These are phyloP conservation scores for Eudorina sp. DNA, from an alignment of 139 green algal species.

Conservation along the genomic window DNA sequence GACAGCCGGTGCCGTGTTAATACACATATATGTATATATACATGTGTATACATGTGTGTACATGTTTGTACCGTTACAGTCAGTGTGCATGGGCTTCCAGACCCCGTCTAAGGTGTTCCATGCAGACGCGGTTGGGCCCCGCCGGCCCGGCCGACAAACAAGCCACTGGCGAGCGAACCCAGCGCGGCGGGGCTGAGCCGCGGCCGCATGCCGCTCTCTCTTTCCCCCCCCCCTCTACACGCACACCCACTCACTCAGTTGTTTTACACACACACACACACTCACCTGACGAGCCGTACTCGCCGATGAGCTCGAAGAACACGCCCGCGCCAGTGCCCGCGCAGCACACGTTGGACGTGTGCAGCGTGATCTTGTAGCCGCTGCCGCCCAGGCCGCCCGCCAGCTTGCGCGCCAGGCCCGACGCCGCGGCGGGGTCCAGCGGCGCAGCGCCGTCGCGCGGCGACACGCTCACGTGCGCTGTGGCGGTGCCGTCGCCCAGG, in stretches of 20 bases:
- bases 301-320: slow-evolving; percentile 82
- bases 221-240: too few relatives aligned
- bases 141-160: too few relatives aligned
- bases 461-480: slow-evolving; percentile 30
- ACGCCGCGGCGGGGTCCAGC: background rate
- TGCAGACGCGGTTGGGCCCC: too few relatives aligned
- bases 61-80: too few relatives aligned
- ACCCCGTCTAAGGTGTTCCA: too few relatives aligned
- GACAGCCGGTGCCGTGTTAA: background rate
- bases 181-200: too few relatives aligned
- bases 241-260: too few relatives aligned
- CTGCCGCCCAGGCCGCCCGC: slow-evolving; percentile 48
- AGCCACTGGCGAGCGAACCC: too few relatives aligned
- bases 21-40: background rate
- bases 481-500: slow-evolving; percentile 39
- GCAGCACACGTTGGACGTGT: slow-evolving; percentile 63
- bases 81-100: too few relatives aligned
- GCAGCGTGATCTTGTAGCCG: slow-evolving; percentile 72
- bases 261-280: too few relatives aligned
- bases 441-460: slow-evolving; percentile 12
- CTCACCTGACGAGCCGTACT: slow-evolving; percentile 68
- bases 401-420: slow-evolving; percentile 55
- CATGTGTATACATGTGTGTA: background rate
- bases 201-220: too few relatives aligned
- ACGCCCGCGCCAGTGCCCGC: slow-evolving; percentile 64